Evolutionary conservation across 2,329 filamentous ascomycete genomes (phyloP).

Genomic region (Cyphellophora europaea): DNA sequence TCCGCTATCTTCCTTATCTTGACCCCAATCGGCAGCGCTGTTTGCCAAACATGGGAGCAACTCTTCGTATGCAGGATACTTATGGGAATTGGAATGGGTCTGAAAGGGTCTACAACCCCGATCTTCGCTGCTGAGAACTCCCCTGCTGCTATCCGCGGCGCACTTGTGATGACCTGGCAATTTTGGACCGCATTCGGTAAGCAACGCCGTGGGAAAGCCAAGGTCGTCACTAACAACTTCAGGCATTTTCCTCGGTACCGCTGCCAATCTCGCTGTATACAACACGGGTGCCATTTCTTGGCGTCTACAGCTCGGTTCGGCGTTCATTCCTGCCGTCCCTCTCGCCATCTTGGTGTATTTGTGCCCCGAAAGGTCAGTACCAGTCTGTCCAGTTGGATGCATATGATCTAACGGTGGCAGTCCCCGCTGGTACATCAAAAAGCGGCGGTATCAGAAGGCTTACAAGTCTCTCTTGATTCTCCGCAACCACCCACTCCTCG

Average conservation of each 20-base stretch:
- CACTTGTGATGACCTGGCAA: conserved; percentile 47
- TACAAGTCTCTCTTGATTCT: conserved; percentile 34
- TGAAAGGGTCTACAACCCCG: conserved; percentile 37
- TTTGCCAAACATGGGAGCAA: conserved; percentile 50
- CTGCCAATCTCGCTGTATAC: conserved; percentile 33
- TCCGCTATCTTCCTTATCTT: conserved; percentile 56
- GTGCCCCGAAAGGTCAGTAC: no score
- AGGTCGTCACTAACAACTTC: no score
- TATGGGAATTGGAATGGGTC: conserved; percentile 28
- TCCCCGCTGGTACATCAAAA: conserved; percentile 39
- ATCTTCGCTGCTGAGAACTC: conserved; percentile 46
- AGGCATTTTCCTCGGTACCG: conserved; percentile 31
- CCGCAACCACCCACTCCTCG: conserved; percentile 33
- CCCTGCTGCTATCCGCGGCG: conserved; percentile 44
- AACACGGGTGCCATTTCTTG: conserved; percentile 29
- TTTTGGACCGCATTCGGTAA: conserved; percentile 38
- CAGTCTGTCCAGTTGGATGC: no score
- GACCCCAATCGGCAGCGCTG: conserved; percentile 57
- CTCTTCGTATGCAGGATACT: conserved; percentile 48
- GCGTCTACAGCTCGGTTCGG: conserved; percentile 37
- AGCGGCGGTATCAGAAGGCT: conserved; percentile 31
- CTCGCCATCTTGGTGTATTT: conserved; percentile 35
- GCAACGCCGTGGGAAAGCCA: no score
- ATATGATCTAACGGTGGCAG: no score
- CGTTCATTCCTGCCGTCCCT: conserved; percentile 38